Evolutionary conservation across 2,329 filamentous ascomycete species (phyloP).

Genomic region (Fusarium nurragi): DNA sequence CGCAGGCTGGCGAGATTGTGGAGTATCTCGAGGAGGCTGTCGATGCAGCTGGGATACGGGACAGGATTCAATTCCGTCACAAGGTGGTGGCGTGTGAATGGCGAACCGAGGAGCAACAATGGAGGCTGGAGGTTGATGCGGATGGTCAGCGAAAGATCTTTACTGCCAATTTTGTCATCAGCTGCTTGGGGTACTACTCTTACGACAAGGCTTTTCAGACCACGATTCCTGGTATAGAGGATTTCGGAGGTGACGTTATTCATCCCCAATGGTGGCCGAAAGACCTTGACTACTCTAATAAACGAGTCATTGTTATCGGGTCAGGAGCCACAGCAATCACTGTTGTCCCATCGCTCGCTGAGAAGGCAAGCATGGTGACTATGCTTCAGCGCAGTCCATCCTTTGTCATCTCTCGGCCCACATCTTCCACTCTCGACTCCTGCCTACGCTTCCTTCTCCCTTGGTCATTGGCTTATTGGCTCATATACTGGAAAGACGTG

Average conservation of each 20-base stretch:
- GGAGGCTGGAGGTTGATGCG: conserved; percentile 60
- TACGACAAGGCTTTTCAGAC: conserved; percentile 70
- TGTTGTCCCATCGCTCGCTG: conserved; percentile 74
- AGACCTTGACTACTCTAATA: conserved; percentile 70
- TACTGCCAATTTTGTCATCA: conserved; percentile 65
- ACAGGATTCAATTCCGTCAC: conserved; percentile 63
- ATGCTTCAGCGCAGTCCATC: conserved; percentile 84
- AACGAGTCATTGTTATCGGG: conserved; percentile 77
- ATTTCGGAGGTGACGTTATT: conserved; percentile 70
- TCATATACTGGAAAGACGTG: conserved; percentile 61
- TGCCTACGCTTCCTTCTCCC: conserved; percentile 58
- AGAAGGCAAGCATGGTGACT: conserved; percentile 73
- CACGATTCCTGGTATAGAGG: conserved; percentile 72
- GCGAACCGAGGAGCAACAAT: conserved; percentile 64
- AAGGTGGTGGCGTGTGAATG: conserved; percentile 61
- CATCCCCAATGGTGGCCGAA: conserved; percentile 83
- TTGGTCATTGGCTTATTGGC: conserved; percentile 54
- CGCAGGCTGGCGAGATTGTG: conserved; percentile 60
- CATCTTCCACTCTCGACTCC: conserved; percentile 50
- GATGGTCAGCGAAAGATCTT: conserved; percentile 40
- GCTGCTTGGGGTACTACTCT: conserved; percentile 75
- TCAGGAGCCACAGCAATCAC: conserved; percentile 84
- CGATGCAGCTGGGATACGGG: conserved; percentile 60
- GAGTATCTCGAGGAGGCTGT: conserved; percentile 65
- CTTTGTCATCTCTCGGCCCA: conserved; percentile 69